phyloP scores from a whole-genome alignment of 345 rosid genomes.

The Anacardium occidentale region DNA sequence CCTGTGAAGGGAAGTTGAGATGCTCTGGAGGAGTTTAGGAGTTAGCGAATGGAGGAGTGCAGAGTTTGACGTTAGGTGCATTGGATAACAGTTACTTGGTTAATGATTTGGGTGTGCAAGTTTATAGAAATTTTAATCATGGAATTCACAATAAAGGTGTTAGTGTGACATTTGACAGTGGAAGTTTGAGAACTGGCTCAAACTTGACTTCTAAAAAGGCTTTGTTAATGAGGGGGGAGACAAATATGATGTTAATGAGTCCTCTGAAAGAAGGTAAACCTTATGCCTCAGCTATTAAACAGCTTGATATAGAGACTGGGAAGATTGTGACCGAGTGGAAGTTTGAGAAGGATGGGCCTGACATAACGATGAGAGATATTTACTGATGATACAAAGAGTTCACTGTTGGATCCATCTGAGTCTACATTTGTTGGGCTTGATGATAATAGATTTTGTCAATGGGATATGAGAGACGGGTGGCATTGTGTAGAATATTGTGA shows the following conservation, averaged over 20 bases:
- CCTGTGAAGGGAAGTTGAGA: constrained; percentile 37
- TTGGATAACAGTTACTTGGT: constrained; percentile 90
- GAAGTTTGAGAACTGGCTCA: constrained; percentile 28
- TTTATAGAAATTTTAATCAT: constrained; percentile 60
- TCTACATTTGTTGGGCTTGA: constrained; percentile 88
- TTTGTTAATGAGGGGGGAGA: constrained; percentile 89
- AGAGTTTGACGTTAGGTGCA: constrained; percentile 81
- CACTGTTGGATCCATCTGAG: constrained; percentile 93
- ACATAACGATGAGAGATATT: constrained; percentile 83
- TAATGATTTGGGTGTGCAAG: constrained; percentile 83
- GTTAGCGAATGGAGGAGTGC: constrained; percentile 87
- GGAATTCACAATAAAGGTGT: constrained; percentile 87
- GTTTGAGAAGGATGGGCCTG: constrained; percentile 88
- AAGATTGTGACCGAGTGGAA: constrained; percentile 89
- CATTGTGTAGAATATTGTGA: constrained; percentile 65
- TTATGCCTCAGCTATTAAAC: constrained; percentile 65
- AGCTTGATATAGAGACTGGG: constrained; percentile 84
- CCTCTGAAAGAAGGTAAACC: constrained; percentile 75
- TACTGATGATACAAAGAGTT: constrained; percentile 75
- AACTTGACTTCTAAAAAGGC: constrained; percentile 72
- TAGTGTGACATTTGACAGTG: constrained; percentile 56
- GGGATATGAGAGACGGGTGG: constrained; percentile 98
- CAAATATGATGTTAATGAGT: constrained; percentile 95
- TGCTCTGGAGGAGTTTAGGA: constrained; percentile 82
- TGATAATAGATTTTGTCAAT: constrained; percentile 89